Evolutionary conservation across 108 stramenopile genomes (phyloP), one percentile per base, ranked within the genome.

Genomic region (Fragilaria crotonensis): DNA sequence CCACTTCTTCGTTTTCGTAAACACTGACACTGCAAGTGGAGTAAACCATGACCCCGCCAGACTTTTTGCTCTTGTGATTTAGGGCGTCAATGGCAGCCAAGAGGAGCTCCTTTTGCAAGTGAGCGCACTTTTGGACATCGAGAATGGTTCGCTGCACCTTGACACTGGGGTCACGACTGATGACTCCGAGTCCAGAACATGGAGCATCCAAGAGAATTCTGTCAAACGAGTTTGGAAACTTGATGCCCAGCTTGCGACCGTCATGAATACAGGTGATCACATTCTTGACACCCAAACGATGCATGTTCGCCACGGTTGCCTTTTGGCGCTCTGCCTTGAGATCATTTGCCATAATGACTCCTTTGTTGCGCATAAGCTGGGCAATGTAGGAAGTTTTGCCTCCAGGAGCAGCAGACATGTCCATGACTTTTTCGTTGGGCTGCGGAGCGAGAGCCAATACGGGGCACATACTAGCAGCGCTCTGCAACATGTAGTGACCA

Each of bases 401-500:
- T 9, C 99, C 99, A 14, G 99, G 99, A 2, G 99, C 99, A 4
- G 96, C 87, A 11, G 85, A 78, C 95, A 99, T 93, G 66, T 99
- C 99, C 31, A 99, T 63, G 32, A 99, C 85, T 17, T 87, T 71
- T 75, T 98, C 98, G 11, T 92, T 91, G 25, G 96, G 96, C 59
- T 90, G 80, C 14, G 97, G 97, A 3, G 63, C 83, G 30, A 99
- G 72, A 0, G 99, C 97, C 77, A 98, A 72, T 1, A 98, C 96
- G 0, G 97, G 97, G 60, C 91, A 95, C 90, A 98, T 92, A 0
- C 96, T 97, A 22, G 97, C 93, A 3, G 99, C 97, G 60, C 93
- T 87, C 64, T 99, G 99, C 45, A 99, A 85, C 95, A 99, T 98
- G 80, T 99, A 99, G 62, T 96, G 93, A 4, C 99, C 99, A 29